A percentile compares a stretch with the other conserved stretches of the same genome.
These are phyloP conservation scores for Aquilaria agallochum DNA, from an alignment of 441 rosid species.

Conservation along the genomic window DNA sequence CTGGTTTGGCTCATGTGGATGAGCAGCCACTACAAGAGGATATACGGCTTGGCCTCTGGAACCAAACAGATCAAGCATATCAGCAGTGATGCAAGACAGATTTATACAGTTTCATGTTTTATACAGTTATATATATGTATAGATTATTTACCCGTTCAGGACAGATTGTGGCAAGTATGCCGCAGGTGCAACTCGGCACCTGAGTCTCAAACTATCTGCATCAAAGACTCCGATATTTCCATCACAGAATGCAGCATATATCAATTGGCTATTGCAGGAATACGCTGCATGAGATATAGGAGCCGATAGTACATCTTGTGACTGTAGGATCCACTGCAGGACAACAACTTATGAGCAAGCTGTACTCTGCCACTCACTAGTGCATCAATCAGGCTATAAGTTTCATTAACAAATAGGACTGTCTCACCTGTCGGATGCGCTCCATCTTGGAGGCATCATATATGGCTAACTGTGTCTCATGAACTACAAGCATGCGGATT, in stretches of 20 bases:
- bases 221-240: slow-evolving; percentile 83
- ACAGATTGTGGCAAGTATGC: slow-evolving; percentile 52
- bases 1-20: slow-evolving; percentile 77
- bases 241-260: slow-evolving; percentile 77
- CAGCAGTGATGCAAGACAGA: background rate
- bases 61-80: slow-evolving; percentile 4
- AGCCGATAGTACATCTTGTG: slow-evolving; percentile 68
- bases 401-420: background rate
- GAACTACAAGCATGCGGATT: slow-evolving; percentile 73
- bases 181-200: slow-evolving; percentile 80
- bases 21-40: slow-evolving; percentile 79
- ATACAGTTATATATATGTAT: background rate
- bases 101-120: background rate
- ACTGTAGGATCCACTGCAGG: slow-evolving; percentile 87
- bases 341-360: background rate
- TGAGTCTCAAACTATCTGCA: slow-evolving; percentile 59
- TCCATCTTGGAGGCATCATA: slow-evolving; percentile 94
- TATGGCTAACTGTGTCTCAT: slow-evolving; percentile 82
- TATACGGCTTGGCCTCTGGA: slow-evolving; percentile 58
- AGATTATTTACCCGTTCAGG: slow-evolving; percentile 47
- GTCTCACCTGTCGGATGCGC: slow-evolving; percentile 60
- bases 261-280: slow-evolving; percentile 81
- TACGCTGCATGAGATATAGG: slow-evolving; percentile 74
- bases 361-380: slow-evolving; percentile 1
- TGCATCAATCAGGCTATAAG: slow-evolving; percentile 1